A percentile compares a stretch with the other conserved stretches of the same genome.
phyloP scores from a whole-genome alignment of 805 yeast species.

The Wickerhamomyces queroliae region DNA sequence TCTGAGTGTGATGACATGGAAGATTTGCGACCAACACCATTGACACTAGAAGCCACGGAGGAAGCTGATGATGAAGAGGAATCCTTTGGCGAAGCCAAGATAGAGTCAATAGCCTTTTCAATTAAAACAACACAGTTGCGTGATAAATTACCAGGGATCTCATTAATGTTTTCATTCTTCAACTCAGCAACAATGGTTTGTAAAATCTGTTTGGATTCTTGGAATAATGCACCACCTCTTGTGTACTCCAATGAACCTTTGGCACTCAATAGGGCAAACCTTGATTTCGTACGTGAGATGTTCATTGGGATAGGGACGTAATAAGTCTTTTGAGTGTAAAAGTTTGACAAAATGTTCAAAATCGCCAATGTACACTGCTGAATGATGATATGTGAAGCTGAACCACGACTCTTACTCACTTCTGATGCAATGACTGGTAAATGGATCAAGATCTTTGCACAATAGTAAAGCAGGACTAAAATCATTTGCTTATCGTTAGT shows the following conservation, averaged over 20 bases:
- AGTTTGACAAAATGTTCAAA: constrained; percentile 41
- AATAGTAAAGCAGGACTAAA: constrained; percentile 52
- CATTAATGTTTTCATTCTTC: constrained; percentile 43
- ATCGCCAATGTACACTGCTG: constrained; percentile 66
- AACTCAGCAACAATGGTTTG: constrained; percentile 43
- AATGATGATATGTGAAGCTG: constrained; percentile 57
- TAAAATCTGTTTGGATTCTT: constrained; percentile 57
- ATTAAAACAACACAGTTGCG: constrained; percentile 47
- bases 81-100: constrained; percentile 48
- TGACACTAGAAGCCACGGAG: too few relatives aligned
- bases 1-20: too few relatives aligned
- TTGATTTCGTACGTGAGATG: constrained; percentile 53
- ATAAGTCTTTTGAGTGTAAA: constrained; percentile 32
- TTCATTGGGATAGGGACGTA: constrained; percentile 62
- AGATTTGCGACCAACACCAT: too few relatives aligned
- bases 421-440: constrained; percentile 50
- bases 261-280: constrained; percentile 61
- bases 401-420: constrained; percentile 29
- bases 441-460: constrained; percentile 58
- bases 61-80: background rate
- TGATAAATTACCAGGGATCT: constrained; percentile 58
- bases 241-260: constrained; percentile 78
- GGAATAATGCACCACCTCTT: constrained; percentile 75
- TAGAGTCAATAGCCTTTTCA: constrained; percentile 54
- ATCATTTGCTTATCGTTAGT: constrained; percentile 38